phyloP scores from a whole-genome alignment of 2,329 filamentous ascomycete species.

The Colletotrichum agaves region DNA sequence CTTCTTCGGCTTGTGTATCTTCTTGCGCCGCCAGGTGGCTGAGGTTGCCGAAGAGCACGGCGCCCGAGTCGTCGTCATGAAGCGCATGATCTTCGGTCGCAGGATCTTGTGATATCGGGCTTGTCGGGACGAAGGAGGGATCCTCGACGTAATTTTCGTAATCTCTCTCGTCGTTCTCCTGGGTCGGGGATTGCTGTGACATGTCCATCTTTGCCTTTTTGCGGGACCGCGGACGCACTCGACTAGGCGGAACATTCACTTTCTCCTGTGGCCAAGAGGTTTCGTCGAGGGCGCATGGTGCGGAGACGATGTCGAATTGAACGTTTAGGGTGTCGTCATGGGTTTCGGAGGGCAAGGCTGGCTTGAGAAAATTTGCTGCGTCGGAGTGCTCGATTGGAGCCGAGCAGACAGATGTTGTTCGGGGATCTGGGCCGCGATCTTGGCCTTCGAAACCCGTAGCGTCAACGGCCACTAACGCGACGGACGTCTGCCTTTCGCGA shows the following conservation, averaged over 20 bases:
- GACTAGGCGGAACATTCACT: constrained; percentile 33
- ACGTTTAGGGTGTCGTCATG: constrained; percentile 19
- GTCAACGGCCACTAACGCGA: constrained; percentile 20
- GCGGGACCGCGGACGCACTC: constrained; percentile 11
- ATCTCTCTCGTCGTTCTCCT: constrained; percentile 66
- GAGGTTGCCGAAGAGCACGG: constrained; percentile 57
- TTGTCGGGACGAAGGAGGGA: constrained; percentile 32
- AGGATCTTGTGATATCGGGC: constrained; percentile 37
- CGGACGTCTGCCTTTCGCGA: constrained; percentile 20
- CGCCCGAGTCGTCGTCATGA: constrained; percentile 61
- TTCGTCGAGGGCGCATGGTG: constrained; percentile 16
- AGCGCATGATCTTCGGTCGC: constrained; percentile 48
- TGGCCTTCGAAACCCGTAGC: constrained; percentile 6
- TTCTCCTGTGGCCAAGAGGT: constrained; percentile 5
- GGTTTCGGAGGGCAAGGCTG: background rate
- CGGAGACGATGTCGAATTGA: background rate
- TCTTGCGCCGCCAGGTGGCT: constrained; percentile 46
- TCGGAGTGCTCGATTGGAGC: background rate
- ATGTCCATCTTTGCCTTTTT: constrained; percentile 52
- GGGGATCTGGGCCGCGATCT: constrained; percentile 7
- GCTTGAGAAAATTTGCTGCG: background rate
- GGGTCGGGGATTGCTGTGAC: constrained; percentile 66
- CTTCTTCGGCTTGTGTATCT: constrained; percentile 56
- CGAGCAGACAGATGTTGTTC: background rate
- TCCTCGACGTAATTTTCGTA: constrained; percentile 53